These are phyloP conservation scores for Podospora pseudocomata DNA, from an alignment of 495 filamentous ascomycete species.

Conservation along the genomic window DNA sequence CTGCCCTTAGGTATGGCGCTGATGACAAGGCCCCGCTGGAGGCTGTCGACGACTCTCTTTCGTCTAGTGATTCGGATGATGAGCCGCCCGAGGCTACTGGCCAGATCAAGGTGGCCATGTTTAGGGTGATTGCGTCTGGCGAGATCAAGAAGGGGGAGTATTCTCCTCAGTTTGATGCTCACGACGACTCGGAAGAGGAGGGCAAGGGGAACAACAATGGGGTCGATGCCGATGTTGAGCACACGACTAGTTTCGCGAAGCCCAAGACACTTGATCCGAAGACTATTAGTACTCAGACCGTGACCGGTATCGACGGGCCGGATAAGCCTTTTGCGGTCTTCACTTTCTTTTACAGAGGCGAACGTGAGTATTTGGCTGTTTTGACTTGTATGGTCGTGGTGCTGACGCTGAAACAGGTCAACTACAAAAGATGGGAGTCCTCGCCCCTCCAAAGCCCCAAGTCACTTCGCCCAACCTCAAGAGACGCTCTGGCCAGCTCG, in stretches of 20 bases:
- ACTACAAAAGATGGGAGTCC: slow-evolving; percentile 90
- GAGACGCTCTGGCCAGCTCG: slow-evolving; percentile 70
- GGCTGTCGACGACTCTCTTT: slow-evolving; percentile 66
- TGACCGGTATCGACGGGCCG: slow-evolving; percentile 94
- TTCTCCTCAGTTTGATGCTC: slow-evolving; percentile 94
- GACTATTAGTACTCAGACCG: slow-evolving; percentile 95
- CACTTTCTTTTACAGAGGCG: slow-evolving; percentile 95
- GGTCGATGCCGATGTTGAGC: slow-evolving; percentile 72
- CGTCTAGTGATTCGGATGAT: slow-evolving; percentile 85
- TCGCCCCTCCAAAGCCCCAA: slow-evolving; percentile 58
- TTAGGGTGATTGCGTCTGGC: slow-evolving; percentile 89
- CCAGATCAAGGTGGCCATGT: slow-evolving; percentile 97
- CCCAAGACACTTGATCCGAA: slow-evolving; percentile 96
- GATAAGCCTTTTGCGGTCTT: slow-evolving; percentile 96
- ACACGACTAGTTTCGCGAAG: slow-evolving; percentile 98
- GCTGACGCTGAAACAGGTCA: slow-evolving; percentile 57
- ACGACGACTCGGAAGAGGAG: slow-evolving; percentile 75
- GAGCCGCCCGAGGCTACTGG: slow-evolving; percentile 90
- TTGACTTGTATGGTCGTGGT: neutral
- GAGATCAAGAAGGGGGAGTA: slow-evolving; percentile 98
- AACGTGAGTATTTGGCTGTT: slow-evolving; percentile 58
- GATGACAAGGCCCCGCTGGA: slow-evolving; percentile 70
- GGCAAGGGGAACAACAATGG: slow-evolving; percentile 40
- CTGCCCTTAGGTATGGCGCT: slow-evolving; percentile 72
- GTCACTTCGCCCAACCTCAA: slow-evolving; percentile 58